These are phyloP conservation scores for Zelopaecilomyces penicillatus DNA, from an alignment of 2,329 filamentous ascomycete species.

Conservation along the genomic window DNA sequence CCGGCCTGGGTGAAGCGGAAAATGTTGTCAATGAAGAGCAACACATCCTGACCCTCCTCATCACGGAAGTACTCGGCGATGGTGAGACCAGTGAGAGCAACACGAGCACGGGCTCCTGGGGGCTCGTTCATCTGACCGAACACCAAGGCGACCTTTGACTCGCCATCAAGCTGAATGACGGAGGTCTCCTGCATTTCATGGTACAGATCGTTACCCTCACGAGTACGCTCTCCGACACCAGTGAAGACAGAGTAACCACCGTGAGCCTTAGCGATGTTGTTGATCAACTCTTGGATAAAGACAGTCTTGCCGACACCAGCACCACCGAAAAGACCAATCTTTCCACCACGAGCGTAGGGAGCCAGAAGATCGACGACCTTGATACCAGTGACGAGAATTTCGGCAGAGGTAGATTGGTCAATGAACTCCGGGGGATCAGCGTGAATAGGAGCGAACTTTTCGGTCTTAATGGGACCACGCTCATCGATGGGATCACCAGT, in stretches of 20 bases:
- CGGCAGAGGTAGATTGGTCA: slow-evolving; percentile 92
- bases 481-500: slow-evolving; percentile 99
- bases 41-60: slow-evolving; percentile 79
- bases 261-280: slow-evolving; percentile 99
- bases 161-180: slow-evolving; percentile 98
- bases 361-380: slow-evolving; percentile 99
- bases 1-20: slow-evolving; percentile 99
- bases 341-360: slow-evolving; percentile 99
- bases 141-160: slow-evolving; percentile 98
- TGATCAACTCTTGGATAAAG: slow-evolving; percentile 99
- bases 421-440: slow-evolving; percentile 84
- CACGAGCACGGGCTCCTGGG: slow-evolving; percentile 98
- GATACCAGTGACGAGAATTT: slow-evolving; percentile 98
- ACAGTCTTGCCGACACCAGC: slow-evolving; percentile 99
- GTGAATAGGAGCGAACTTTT: slow-evolving; percentile 86
- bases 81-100: slow-evolving; percentile 84
- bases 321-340: slow-evolving; percentile 99
- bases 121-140: slow-evolving; percentile 99
- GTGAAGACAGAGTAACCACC: slow-evolving; percentile 99
- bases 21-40: slow-evolving; percentile 99
- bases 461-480: slow-evolving; percentile 93
- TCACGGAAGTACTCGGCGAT: slow-evolving; percentile 78
- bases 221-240: slow-evolving; percentile 99
- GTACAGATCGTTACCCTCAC: slow-evolving; percentile 99
- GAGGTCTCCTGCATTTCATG: slow-evolving; percentile 99